phyloP scores from a whole-genome alignment of 495 filamentous ascomycete species.

The Staphylotrichum tortipilum region DNA sequence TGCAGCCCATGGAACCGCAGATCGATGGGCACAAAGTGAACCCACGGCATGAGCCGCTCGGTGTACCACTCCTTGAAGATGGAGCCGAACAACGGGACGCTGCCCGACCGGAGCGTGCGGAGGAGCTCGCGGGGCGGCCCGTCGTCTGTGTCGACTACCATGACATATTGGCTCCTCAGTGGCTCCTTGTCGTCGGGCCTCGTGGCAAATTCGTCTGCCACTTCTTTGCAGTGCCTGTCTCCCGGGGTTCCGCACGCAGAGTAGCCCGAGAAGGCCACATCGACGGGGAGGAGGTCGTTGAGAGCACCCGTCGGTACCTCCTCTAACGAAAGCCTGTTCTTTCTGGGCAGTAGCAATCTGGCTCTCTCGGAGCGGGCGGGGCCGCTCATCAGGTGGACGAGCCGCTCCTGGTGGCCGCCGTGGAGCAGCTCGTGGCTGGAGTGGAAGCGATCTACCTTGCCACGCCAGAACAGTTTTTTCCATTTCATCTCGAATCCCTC shows the following conservation, averaged over 20 bases:
- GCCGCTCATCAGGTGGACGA: slow-evolving; percentile 53
- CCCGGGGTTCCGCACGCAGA: slow-evolving; percentile 40
- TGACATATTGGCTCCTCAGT: slow-evolving; percentile 44
- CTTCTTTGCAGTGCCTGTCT: neutral
- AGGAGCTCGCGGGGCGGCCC: slow-evolving; percentile 61
- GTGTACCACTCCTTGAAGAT: slow-evolving; percentile 73
- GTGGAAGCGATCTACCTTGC: slow-evolving; percentile 27
- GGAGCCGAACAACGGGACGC: slow-evolving; percentile 53
- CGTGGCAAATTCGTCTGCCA: neutral
- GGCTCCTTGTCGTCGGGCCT: slow-evolving; percentile 16
- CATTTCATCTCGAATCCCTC: slow-evolving; percentile 43
- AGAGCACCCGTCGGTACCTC: slow-evolving; percentile 22
- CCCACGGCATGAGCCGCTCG: slow-evolving; percentile 60
- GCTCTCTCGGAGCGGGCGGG: slow-evolving; percentile 29
- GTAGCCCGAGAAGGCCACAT: slow-evolving; percentile 41
- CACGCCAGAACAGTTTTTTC: slow-evolving; percentile 56
- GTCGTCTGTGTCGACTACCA: slow-evolving; percentile 60
- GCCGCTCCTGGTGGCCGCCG: slow-evolving; percentile 46
- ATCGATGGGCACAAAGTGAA: slow-evolving; percentile 72
- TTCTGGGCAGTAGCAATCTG: slow-evolving; percentile 32
- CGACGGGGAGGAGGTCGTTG: slow-evolving; percentile 31
- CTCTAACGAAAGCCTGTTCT: slow-evolving; percentile 29
- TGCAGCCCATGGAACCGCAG: slow-evolving; percentile 56
- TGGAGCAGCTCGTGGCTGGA: slow-evolving; percentile 26
- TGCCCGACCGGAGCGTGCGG: slow-evolving; percentile 52